Evolutionary conservation across 371 early-diverging fungal species (phyloP), one percentile per base, ranked within the genome.

Genomic region (Mucor saturninus): DNA sequence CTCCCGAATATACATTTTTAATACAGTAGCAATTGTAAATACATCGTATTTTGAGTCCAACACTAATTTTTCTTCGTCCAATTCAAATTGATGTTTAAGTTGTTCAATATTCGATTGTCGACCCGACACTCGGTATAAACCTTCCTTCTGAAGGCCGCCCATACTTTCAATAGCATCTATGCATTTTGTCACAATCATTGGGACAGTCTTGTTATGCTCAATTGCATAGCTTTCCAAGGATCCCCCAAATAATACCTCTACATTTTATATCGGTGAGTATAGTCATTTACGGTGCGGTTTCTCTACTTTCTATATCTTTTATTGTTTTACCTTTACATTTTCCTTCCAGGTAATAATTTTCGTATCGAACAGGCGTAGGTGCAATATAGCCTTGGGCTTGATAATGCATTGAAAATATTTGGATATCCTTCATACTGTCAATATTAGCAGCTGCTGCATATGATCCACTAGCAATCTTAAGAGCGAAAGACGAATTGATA

Each of bases 71-170:
- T 77, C 74, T 65, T 83, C 86, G 49, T 86, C 82, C 31, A 71
- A 50, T 56, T 91, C 91, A 57, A 87, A 81, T 15, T 70, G 66
- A 46, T 74, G 69, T 51, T 77, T 83, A 29, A 89, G 69, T 28
- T 79, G 75, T 56, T 77, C 76, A 5, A 86, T 76, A 56, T 85
- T 88, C 35, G 80, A 76, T 53, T 86, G 86, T 30, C 86, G 75
- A n/a, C 89, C 91, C 2, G 86, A 83, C 2, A 90, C 72, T n/a
- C 91, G 74, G 62, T 90, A 90, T 46, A 90, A 84, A 14, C 91
- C 91, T 68, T 90, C 91, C 35, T 83, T 83, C 48, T 86, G 79
- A 7, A 88, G 67, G 7, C 88, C 88, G 54, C 87, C 87, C 69
- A 84, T 66, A 1, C 71, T 71, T 48, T 90, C 88, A 55, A 90